Conservation (phyloP, 2,329 filamentous ascomycete species). For the Aspergillus chevalieri region DNA sequence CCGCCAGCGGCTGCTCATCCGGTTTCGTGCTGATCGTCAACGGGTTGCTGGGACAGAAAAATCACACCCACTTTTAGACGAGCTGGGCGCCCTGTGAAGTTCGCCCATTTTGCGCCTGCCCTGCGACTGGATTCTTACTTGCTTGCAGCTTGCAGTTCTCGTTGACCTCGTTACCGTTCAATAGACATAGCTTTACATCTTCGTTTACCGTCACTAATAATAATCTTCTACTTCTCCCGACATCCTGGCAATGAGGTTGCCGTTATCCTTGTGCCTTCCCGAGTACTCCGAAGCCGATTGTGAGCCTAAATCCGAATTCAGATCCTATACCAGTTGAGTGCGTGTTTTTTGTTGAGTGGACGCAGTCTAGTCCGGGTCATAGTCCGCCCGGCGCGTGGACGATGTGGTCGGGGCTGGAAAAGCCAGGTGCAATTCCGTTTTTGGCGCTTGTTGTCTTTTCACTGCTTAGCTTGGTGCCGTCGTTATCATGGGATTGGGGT, state of each 20-base stretch:
- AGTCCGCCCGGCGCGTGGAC: conserved; percentile 14
- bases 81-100: too few species aligned
- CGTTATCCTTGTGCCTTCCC: neutral
- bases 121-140: too few species aligned
- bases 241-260: neutral
- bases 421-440: conserved; percentile 29
- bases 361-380: neutral
- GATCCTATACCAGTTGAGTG: neutral
- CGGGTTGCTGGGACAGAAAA: too few species aligned
- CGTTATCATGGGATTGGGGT: conserved; percentile 24
- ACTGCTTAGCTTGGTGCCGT: conserved; percentile 28
- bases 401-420: conserved; percentile 30
- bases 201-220: too few species aligned
- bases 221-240: neutral
- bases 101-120: too few species aligned
- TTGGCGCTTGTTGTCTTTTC: conserved; percentile 28
- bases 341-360: neutral
- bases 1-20: too few species aligned
- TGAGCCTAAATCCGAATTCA: neutral
- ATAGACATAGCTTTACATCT: neutral
- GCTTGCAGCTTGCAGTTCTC: too few species aligned
- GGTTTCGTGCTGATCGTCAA: too few species aligned
- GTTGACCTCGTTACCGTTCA: neutral
- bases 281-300: too few species aligned
- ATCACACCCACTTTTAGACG: too few species aligned